Base-by-base conservation (phyloP, 2,329 filamentous ascomycete genomes). In the Nemania diffusa region DNA sequence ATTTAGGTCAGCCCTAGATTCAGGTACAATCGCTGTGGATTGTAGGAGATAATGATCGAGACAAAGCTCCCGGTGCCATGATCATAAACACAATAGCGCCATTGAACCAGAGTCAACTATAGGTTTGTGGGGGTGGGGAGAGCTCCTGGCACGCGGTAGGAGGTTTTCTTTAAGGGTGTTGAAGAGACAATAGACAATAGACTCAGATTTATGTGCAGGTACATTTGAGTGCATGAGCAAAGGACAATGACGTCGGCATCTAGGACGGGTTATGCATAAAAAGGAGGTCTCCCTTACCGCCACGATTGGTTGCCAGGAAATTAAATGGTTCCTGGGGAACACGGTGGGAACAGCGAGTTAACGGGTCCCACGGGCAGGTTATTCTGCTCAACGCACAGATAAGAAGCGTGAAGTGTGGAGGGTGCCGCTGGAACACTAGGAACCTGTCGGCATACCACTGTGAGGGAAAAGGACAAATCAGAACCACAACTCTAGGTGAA, bases 331-430 rank as follows among this genome's bases (percentile, higher is more conserved):
- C 81, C 82, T 82, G 79, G 81, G 77, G 46, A 69, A 69, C 79
- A 77, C 77, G 77, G 82, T 83, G 83, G 86, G 84, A 88, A 84
- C 82, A 84, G 87, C 86, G 87, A 88, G 85, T 81, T 85, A 88
- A 88, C 85, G 86, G 87, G 85, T 88, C 86, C 87, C 84, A 86
- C 84, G 76, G 77, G 79, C 78, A 81, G 80, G 69, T 68, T 69
- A 73, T 62, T 78, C 69, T 79, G 78, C 79, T 81, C 78, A 73
- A 77, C 78, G 72, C 72, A 73, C 74, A 81, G 78, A 63, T 73
- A 79, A 82, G 79, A 81, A 80, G 79, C 81, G 81, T 79, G 78
- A n/a, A 80, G 78, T 77, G 80, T 79, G 77, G 79, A 80, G 79
- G 71, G 73, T 68, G 72, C 73, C 74, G 73, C 68, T 72, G 69